Evolutionary conservation across 139 green algal genomes (phyloP).

Genomic region (Edaphochlamys debaryana): DNA sequence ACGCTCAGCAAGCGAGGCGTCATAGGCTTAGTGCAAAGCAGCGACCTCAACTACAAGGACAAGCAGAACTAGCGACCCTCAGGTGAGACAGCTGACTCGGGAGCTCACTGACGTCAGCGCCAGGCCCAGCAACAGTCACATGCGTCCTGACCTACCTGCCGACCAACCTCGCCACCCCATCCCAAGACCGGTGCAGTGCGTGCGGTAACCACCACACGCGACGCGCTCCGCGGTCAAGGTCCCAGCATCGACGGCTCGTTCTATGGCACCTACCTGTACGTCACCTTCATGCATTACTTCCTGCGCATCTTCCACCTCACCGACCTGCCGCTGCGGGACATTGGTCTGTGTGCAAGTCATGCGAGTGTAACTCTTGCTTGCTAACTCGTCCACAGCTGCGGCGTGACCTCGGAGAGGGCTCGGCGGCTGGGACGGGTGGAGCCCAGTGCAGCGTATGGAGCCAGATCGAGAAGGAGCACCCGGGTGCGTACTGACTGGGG

Average conservation of each 20-base stretch:
- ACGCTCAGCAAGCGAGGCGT: background rate
- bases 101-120: background rate
- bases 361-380: too few relatives aligned
- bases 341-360: too few relatives aligned
- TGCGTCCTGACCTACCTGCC: background rate
- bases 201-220: background rate
- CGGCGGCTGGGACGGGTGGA: too few relatives aligned
- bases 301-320: background rate
- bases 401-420: too few relatives aligned
- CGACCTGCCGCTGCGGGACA: too few relatives aligned
- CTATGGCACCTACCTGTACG: background rate
- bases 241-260: background rate
- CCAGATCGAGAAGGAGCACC: too few relatives aligned
- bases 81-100: background rate
- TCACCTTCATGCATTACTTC: background rate
- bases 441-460: too few relatives aligned
- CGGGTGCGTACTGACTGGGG: too few relatives aligned
- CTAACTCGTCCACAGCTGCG: too few relatives aligned
- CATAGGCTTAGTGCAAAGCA: background rate
- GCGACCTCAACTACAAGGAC: background rate
- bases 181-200: background rate
- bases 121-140: background rate
- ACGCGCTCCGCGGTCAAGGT: background rate
- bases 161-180: too few relatives aligned
- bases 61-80: background rate